Evolutionary conservation across 768 basidiomycete genomes (phyloP), one percentile per base, ranked within the genome.

Genomic region (Tulasnella sp.): DNA sequence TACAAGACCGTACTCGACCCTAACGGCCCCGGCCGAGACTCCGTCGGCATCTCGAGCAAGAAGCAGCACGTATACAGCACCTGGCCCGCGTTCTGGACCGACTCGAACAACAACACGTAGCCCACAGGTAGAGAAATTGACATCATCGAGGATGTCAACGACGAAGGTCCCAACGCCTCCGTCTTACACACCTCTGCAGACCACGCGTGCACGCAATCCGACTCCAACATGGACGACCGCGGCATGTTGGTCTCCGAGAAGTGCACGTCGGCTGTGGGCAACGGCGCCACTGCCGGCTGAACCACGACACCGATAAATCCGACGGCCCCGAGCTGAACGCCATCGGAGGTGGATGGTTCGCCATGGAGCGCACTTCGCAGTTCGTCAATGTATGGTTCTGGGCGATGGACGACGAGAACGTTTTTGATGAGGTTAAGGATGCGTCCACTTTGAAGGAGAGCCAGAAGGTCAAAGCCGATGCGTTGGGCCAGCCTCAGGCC

Each of bases 11-110:
- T 82, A 10, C 85, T 93, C 24, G 84, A 82, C 79, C 48, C 89
- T 1, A 85, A 84, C 76, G 90, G 89, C 0, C 85, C 89, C 39
- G 91, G 91, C 87, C 90, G 82, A n/a, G n/a, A n/a, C n/a, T 91
- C 90, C 40, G 88, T 92, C 79, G 86, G 91, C 48, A 83, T 92
- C 74, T 84, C 84, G 78, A 89, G 89, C 21, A 89, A 89, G 81
- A 89, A 89, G 76, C 84, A 86, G 52, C 92, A 88, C 80, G 86
- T 85, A 7, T 89, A 87, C 36, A 58, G 5, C 56, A 87, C 86
- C 27, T 90, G 89, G 89, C 89, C 91, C 14, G 90, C 90, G 9
- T 73, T 81, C 75, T 80, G 81, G 81, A 80, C 79, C 10, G 77
- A 38, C 24, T 40, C 74, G 21, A n/a, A n/a, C n/a, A 75, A 75